phyloP scores from a whole-genome alignment of 805 yeast genomes.

The Kodamaea kaohsiungensis region DNA sequence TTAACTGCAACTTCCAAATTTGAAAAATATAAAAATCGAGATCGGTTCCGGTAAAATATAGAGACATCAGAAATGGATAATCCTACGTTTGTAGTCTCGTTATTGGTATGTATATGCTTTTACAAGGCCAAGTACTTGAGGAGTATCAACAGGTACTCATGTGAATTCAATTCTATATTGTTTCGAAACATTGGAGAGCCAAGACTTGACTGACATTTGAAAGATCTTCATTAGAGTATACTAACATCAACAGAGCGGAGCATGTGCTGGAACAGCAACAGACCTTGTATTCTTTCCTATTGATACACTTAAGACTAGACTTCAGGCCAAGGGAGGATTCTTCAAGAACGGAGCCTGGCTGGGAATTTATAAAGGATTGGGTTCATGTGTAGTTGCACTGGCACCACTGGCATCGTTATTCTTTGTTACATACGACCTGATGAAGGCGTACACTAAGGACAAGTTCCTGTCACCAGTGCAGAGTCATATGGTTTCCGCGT shows the following conservation, averaged over 20 bases:
- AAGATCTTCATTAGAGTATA: neutral
- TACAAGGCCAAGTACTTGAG: neutral
- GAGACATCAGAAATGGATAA: constrained; percentile 25
- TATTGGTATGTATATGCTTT: constrained; percentile 28
- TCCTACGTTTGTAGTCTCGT: constrained; percentile 29
- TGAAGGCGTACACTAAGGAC: constrained; percentile 50
- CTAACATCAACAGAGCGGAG: constrained; percentile 61
- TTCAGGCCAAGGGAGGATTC: constrained; percentile 96
- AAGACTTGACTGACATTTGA: neutral
- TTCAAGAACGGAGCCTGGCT: constrained; percentile 89
- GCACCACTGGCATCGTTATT: constrained; percentile 69
- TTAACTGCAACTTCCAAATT: neutral
- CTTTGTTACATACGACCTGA: constrained; percentile 75
- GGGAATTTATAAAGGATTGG: constrained; percentile 90
- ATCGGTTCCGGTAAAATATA: neutral
- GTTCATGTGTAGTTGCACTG: constrained; percentile 89
- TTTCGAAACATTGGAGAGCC: too few species aligned
- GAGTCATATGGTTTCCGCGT: constrained; percentile 86
- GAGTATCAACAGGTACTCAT: too few species aligned
- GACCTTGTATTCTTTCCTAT: constrained; percentile 95
- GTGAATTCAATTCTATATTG: too few species aligned
- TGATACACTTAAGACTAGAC: constrained; percentile 89
- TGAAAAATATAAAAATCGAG: neutral
- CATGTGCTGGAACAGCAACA: constrained; percentile 94
- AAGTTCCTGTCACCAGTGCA: constrained; percentile 25